These are phyloP conservation scores for Batrachochytrium dendrobatidis DNA, from an alignment of 371 early-diverging fungal genomes.

Conservation along the genomic window DNA sequence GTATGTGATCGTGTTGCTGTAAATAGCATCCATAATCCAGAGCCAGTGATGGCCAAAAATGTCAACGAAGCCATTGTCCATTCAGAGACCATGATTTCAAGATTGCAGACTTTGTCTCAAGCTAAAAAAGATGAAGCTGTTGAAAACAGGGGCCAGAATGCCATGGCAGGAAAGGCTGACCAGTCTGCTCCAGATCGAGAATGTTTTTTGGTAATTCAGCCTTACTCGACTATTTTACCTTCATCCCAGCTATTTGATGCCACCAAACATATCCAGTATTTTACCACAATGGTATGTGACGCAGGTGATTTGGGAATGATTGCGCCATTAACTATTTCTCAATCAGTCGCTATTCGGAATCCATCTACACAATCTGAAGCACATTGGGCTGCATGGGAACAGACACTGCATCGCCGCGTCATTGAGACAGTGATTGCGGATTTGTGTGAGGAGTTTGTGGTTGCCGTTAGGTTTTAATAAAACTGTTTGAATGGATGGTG, in stretches of 20 bases:
- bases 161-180: too few relatives aligned
- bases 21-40: constrained; percentile 21
- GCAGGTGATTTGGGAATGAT: background rate
- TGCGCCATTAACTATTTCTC: constrained; percentile 10
- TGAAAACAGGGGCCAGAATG: too few relatives aligned
- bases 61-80: constrained; percentile 13
- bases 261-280: constrained; percentile 15
- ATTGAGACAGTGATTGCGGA: constrained; percentile 19
- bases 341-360: constrained; percentile 5
- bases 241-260: constrained; percentile 4
- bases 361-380: background rate
- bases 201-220: constrained; percentile 17
- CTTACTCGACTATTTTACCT: constrained; percentile 6
- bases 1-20: constrained; percentile 23
- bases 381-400: constrained; percentile 7
- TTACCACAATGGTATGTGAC: constrained; percentile 3
- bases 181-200: constrained; percentile 6
- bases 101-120: background rate
- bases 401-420: constrained; percentile 6
- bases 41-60: background rate
- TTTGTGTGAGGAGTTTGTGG: constrained; percentile 20
- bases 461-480: background rate
- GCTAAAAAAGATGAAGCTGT: too few relatives aligned
- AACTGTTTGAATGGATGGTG: too few relatives aligned
- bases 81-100: constrained; percentile 8